Evolutionary conservation across 1,284 basidiomycete genomes (phyloP), one percentile per base, ranked within the genome.

Genomic region (Naganishia albida): DNA sequence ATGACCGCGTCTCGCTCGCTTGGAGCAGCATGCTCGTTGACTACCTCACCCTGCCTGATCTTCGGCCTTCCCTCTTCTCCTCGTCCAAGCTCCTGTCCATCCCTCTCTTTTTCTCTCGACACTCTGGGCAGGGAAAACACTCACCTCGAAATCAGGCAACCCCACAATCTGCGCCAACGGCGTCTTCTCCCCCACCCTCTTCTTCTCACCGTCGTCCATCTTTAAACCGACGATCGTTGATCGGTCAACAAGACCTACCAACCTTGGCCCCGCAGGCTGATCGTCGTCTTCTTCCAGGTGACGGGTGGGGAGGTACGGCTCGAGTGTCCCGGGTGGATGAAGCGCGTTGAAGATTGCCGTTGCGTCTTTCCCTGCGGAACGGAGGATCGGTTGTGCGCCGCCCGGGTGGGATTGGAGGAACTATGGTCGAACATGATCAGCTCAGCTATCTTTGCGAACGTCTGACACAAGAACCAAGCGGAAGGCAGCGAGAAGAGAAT

Each of bases 321-420:
- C 77, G 46, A 80, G 75, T 1, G 77, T 78, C 18, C 77, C 78
- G 0, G 75, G 75, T 0, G 76, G 74, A 69, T 80, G 78, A 23
- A 77, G 67, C n/a, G 76, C 73, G 6, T 69, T 65, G 71, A 77
- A 79, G 42, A 78, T 68, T 3, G 66, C 68, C 0, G 74, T 73
- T 3, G 75, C 78, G 62, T 80, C 78, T 38, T 69, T 67, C 0
- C 78, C 78, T n/a, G 78, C 78, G 13, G 67, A 73, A 20, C 72
- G 64, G 62, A 74, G 67, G 43, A 80, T 75, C 0, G 72, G 72
- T 0, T 59, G 62, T 23, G 71, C 59, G 40, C 78, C 78, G 2
- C 78, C 78, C 0, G 78, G 78, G 70, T 80, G 78, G 3, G 63
- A 66, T 55, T 70, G 64, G 0, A 75, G 73, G 64, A 78, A 79